Evolutionary conservation across 176 grass and related monocot genomes (phyloP).

Genomic region (Avena atlantica): DNA sequence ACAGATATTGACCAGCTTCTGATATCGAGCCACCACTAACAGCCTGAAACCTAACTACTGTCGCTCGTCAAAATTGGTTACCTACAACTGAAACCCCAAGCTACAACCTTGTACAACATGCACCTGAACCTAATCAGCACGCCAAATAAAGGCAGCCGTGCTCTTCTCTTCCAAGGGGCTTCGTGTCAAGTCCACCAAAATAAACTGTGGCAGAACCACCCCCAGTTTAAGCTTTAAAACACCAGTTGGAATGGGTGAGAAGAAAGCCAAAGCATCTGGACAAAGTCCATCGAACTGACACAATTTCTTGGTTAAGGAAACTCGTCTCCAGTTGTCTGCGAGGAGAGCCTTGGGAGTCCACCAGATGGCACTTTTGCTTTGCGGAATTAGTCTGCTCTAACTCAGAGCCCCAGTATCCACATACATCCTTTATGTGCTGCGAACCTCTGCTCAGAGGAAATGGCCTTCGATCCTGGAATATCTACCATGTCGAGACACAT

Average conservation of each 20-base stretch:
- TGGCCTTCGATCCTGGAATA: constrained; percentile 49
- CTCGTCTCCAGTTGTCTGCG: background rate
- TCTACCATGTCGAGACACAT: constrained; percentile 35
- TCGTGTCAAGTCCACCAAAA: background rate
- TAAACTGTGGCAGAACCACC: background rate
- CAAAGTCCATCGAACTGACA: background rate
- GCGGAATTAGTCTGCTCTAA: constrained; percentile 4
- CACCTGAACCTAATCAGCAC: background rate
- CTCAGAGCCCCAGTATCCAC: constrained; percentile 23
- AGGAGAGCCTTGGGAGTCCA: background rate
- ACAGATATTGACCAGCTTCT: background rate
- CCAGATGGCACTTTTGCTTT: constrained; percentile 28
- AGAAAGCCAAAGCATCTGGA: background rate
- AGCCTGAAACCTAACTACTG: constrained; percentile 23
- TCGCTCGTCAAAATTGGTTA: constrained; percentile 28
- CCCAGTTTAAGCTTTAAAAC: background rate
- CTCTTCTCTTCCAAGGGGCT: background rate
- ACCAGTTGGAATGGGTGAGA: background rate
- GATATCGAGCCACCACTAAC: background rate
- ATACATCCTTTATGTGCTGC: constrained; percentile 4
- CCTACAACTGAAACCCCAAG: background rate
- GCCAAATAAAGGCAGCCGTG: too few species aligned
- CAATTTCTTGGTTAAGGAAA: background rate
- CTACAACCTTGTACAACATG: constrained; percentile 8
- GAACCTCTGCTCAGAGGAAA: constrained; percentile 41